Conservation (phyloP, 306 rosid genomes). For the peach (Prunus persica) region DNA sequence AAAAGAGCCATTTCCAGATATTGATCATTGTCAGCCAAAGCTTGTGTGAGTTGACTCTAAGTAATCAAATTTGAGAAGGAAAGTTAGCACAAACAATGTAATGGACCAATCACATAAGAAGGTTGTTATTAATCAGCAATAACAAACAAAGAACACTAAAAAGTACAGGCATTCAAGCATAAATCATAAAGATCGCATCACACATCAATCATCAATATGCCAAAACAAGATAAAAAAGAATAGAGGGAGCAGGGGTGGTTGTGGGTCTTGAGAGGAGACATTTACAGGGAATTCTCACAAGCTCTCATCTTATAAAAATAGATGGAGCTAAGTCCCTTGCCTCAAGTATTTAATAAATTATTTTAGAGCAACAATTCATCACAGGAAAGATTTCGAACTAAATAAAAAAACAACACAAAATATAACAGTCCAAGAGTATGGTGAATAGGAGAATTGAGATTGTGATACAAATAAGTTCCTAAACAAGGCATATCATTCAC, state of each 20-base stretch:
- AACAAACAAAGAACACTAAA: conserved; percentile 14
- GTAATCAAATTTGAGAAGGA: conserved; percentile 19
- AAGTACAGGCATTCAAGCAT: conserved; percentile 15
- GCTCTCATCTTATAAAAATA: not conserved
- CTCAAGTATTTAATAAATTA: not conserved
- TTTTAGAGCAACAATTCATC: not conserved
- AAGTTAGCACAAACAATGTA: conserved; percentile 29
- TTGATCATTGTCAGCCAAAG: conserved; percentile 63
- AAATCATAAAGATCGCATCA: not conserved
- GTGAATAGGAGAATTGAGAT: not conserved
- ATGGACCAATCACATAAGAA: conserved; percentile 5
- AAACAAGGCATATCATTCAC: not conserved
- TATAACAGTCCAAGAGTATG: not conserved
- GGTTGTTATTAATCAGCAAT: not conserved
- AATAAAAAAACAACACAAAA: not conserved
- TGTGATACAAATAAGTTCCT: not conserved
- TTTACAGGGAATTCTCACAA: not conserved
- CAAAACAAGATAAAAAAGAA: not conserved
- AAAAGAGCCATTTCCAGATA: conserved; percentile 76
- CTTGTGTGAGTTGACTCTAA: conserved; percentile 70
- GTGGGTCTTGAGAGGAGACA: not conserved
- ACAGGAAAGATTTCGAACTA: not conserved
- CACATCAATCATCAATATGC: not conserved
- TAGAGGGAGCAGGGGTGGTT: not conserved
- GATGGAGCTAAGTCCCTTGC: not conserved